Conservation (phyloP, 441 rosid genomes). For the Adansonia grandidieri region DNA sequence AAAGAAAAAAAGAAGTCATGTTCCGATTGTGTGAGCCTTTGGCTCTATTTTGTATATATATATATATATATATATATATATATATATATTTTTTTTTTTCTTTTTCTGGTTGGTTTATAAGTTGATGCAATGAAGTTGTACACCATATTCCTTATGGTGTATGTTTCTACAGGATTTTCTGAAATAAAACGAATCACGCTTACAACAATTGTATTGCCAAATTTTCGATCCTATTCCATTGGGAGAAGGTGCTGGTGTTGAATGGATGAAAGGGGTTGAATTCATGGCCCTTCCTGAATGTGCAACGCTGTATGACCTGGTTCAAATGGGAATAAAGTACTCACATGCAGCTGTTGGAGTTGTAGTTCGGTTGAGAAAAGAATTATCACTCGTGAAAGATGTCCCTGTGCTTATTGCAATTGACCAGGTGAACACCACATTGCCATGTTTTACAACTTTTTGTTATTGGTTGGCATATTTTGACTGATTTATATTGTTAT, state of each 20-base stretch:
- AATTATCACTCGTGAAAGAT: constrained; percentile 84
- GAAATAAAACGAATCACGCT: constrained; percentile 62
- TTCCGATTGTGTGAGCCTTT: neutral
- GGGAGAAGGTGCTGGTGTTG: constrained; percentile 95
- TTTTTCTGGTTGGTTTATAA: neutral
- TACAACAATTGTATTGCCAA: constrained; percentile 70
- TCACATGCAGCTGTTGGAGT: constrained; percentile 88
- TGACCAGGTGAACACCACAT: constrained; percentile 73
- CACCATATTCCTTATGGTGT: constrained; percentile 26
- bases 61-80: no score
- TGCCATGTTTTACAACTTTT: neutral
- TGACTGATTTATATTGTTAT: constrained; percentile 34
- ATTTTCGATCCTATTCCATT: constrained; percentile 72
- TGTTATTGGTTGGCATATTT: constrained; percentile 15
- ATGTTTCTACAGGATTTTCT: constrained; percentile 62
- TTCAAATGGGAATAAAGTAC: constrained; percentile 79
- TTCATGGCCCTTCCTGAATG: constrained; percentile 67
- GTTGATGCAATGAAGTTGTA: constrained; percentile 5
- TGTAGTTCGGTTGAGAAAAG: constrained; percentile 81
- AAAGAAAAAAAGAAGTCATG: neutral
- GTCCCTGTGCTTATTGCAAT: constrained; percentile 87
- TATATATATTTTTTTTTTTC: neutral
- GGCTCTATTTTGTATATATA: neutral
- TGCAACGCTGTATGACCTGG: constrained; percentile 74
- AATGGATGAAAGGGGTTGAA: constrained; percentile 77